Conservation (phyloP, 257 asterid genomes). For the Ligustrum vulgare region DNA sequence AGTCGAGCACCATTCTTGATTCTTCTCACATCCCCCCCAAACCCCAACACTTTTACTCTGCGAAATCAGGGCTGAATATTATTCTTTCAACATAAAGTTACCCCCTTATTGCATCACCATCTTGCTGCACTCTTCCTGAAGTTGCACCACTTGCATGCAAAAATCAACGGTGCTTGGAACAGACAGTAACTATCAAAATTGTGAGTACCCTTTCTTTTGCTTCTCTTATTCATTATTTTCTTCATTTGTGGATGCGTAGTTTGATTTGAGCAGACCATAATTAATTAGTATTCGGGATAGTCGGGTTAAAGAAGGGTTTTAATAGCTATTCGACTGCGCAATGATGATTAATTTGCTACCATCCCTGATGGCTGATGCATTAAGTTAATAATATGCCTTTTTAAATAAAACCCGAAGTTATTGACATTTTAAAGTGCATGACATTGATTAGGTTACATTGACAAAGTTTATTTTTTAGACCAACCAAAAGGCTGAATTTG, state of each 20-base stretch:
- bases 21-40: too few relatives aligned
- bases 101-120: not conserved
- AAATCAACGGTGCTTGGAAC: not conserved
- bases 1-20: not conserved
- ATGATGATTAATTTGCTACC: slow-evolving; percentile 27
- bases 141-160: not conserved
- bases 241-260: not conserved
- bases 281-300: slow-evolving; percentile 24
- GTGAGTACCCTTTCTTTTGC: not conserved
- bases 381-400: slow-evolving; percentile 13
- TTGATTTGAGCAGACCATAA: slow-evolving; percentile 11
- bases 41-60: too few relatives aligned
- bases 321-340: slow-evolving; percentile 55
- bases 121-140: not conserved
- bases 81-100: not conserved
- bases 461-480: not conserved
- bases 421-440: not conserved
- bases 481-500: slow-evolving; percentile 24
- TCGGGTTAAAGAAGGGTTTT: slow-evolving; percentile 44
- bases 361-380: slow-evolving; percentile 16
- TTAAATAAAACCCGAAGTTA: not conserved
- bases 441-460: slow-evolving; percentile 16
- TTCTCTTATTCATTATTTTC: not conserved
- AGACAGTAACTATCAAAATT: not conserved
- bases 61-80: too few relatives aligned